Percentiles rank a stretch among this genome's conserved stretches.
These are phyloP conservation scores for Oleoguttula mirabilis DNA, from an alignment of 495 filamentous ascomycete species.

Conservation along the genomic window DNA sequence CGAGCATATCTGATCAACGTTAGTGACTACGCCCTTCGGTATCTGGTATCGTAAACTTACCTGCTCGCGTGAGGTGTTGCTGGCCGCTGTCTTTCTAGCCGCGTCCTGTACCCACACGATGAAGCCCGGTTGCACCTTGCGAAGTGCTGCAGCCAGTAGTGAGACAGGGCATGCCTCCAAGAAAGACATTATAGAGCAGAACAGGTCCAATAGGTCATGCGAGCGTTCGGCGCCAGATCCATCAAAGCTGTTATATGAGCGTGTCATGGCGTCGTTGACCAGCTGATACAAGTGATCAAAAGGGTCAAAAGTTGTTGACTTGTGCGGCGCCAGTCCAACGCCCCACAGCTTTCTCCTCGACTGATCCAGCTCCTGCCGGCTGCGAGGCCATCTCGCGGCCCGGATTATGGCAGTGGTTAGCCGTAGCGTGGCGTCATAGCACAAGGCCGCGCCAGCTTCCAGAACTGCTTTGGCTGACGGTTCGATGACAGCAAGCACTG, in stretches of 20 bases:
- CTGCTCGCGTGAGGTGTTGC: neutral
- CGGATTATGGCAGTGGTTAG: constrained; percentile 5
- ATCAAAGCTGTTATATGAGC: constrained; percentile 14
- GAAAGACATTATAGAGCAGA: constrained; percentile 27
- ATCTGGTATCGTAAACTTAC: constrained; percentile 4
- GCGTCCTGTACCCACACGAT: constrained; percentile 49
- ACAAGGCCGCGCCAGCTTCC: neutral
- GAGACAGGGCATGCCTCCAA: constrained; percentile 29
- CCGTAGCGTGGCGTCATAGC: constrained; percentile 5
- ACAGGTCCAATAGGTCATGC: constrained; percentile 19
- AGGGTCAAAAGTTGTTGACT: constrained; percentile 40
- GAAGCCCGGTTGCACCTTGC: constrained; percentile 47
- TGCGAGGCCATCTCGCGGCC: constrained; percentile 19
- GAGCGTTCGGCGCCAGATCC: neutral
- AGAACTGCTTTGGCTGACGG: constrained; percentile 50
- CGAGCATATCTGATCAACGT: neutral
- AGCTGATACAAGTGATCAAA: constrained; percentile 50
- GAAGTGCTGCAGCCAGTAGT: constrained; percentile 30
- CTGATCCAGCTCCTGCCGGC: constrained; percentile 44
- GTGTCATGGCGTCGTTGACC: constrained; percentile 34
- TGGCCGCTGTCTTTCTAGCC: constrained; percentile 16
- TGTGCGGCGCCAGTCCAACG: constrained; percentile 30
- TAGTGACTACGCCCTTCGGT: neutral
- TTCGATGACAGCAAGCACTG: constrained; percentile 52
- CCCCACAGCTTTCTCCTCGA: constrained; percentile 51